Evolutionary conservation across 2,329 filamentous ascomycete species (phyloP), one percentile per base, ranked within the genome.

Genomic region (Alternaria burnsii): DNA sequence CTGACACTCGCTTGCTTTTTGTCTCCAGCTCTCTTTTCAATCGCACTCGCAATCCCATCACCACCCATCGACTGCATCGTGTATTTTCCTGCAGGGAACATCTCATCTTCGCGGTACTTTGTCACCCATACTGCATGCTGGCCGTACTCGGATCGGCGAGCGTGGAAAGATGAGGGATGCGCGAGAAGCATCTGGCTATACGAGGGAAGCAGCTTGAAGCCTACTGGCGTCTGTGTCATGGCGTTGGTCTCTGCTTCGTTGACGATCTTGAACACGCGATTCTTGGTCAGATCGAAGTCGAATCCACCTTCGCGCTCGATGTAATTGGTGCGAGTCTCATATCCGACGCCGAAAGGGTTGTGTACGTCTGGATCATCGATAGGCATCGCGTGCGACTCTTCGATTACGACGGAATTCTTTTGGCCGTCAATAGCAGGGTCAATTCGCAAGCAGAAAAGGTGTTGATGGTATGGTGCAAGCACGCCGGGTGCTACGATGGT

Each of bases 161-260:
- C 59, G 30, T 72, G 69, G 41, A 65, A 73, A 0, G 71, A 71
- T 1, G 52, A 48, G 1, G 65, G 62, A 50, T 72, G 65, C 1
- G 72, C 66, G 9, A 75, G 69, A 3, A 75, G 52, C 58, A 69
- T 61, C 44, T 74, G 74, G 54, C 66, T 71, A 40, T 66, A 61
- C 5, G 53, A 66, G 9, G 82, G 81, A 3, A 79, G 63, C 32
- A 87, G 74, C 68, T 84, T 85, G 73, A 85, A 87, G 0, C 78
- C 84, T 0, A 86, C 78, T 7, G 80, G 80, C 58, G 80, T 82
- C n/a, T 82, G 82, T 9, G 83, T 85, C 24, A 84, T 74, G 1
- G 71, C 69, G 61, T 87, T 87, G 55, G 74, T 78, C 63, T 79
- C 79, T 14, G 64, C 71, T 8, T 78, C 69, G 61, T 85, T 86